Percentiles rank a stretch among this genome's conserved stretches.
These are phyloP conservation scores for Pneumocystis wakefieldiae DNA, from an alignment of 1,139 yeast species.

Conservation along the genomic window DNA sequence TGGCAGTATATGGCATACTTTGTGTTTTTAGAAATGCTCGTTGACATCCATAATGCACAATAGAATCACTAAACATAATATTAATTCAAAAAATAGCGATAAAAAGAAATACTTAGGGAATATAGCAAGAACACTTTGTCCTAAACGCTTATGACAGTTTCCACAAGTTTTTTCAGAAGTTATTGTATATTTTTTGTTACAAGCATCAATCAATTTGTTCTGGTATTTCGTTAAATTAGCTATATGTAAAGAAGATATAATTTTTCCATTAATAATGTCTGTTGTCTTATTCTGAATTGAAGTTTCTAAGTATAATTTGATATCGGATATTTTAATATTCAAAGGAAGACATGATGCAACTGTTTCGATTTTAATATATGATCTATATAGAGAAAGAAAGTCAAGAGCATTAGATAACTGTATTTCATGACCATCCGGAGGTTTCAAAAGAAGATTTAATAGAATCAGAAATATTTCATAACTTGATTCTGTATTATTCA, in stretches of 20 bases:
- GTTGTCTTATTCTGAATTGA: conserved; percentile 31
- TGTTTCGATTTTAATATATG: conserved; percentile 21
- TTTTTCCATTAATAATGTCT: conserved; percentile 17
- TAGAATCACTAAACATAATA: conserved; percentile 22
- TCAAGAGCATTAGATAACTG: conserved; percentile 18
- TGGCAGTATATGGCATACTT: not conserved
- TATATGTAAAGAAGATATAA: conserved; percentile 27
- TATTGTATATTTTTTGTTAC: conserved; percentile 27
- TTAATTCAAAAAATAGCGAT: not conserved
- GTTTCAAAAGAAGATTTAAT: conserved; percentile 23
- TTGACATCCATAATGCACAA: conserved; percentile 61
- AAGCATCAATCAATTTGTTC: conserved; percentile 26
- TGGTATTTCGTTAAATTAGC: conserved; percentile 28
- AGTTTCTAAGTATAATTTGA: conserved; percentile 24
- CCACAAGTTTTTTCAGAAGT: conserved; percentile 37
- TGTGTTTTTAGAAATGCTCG: conserved; percentile 3
- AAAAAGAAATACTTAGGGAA: conserved; percentile 25
- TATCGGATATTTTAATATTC: conserved; percentile 18
- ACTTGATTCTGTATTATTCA: not conserved
- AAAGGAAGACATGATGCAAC: conserved; percentile 24
- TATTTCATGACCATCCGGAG: conserved; percentile 14
- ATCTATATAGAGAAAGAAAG: conserved; percentile 15
- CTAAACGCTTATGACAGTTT: conserved; percentile 47
- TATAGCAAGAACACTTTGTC: conserved; percentile 46
- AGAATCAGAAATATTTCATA: conserved; percentile 20